Base-by-base conservation (phyloP, 2,329 filamentous ascomycete genomes). In the Arthrobotrys iridis region DNA sequence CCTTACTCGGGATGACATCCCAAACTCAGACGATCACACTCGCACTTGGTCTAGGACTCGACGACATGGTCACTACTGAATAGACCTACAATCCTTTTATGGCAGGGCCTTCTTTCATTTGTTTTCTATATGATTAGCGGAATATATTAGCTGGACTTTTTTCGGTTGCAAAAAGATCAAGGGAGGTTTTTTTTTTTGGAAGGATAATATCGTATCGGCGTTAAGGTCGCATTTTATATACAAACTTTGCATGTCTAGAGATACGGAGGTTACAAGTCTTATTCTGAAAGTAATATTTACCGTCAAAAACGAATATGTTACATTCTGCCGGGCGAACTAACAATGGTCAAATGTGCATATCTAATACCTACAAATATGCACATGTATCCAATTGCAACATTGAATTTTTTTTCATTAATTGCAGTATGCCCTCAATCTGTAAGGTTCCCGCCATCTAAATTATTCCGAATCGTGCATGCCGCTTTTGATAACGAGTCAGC, bases 41-140 rank as follows among this genome's bases (percentile, higher is more conserved):
- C n/a, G n/a, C n/a, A n/a, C n/a, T n/a, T n/a, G n/a, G n/a, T n/a
- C n/a, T n/a, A n/a, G n/a, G n/a, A n/a, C n/a, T n/a, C n/a, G n/a
- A n/a, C n/a, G n/a, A n/a, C n/a, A n/a, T n/a, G n/a, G n/a, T n/a
- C n/a, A n/a, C n/a, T n/a, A n/a, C n/a, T n/a, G n/a, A n/a, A n/a
- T n/a, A n/a, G n/a, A n/a, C n/a, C n/a, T n/a, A n/a, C n/a, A n/a
- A n/a, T n/a, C n/a, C n/a, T 24, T 40, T 58, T 58, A 30, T 6
- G 6, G 24, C 6, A n/a, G 8, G 15, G 15, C 26, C 26, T 22
- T 37, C 11, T 20, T 52, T 52, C 43, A 35, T 60, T 55, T 46
- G 35, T 28, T 41, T 50, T 50, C 15, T 68, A 30, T 43, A 30
- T 8, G 22, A 37, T 59, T 68, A 68, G 64, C 64, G 41, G 52